These are phyloP conservation scores for Magnaporthales sp. DNA, from an alignment of 2,329 filamentous ascomycete genomes.

Conservation along the genomic window DNA sequence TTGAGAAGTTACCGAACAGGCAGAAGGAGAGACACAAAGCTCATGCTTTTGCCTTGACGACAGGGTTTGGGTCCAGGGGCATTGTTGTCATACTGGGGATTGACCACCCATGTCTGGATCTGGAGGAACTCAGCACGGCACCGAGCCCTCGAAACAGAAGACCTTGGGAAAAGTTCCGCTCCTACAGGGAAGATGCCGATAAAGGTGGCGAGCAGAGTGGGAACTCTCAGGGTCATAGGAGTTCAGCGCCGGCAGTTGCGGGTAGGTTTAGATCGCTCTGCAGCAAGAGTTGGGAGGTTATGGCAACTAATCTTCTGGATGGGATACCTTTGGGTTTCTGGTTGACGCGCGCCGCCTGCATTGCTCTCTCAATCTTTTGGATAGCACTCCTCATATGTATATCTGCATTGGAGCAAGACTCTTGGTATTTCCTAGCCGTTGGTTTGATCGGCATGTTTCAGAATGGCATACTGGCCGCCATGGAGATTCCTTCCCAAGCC, in stretches of 20 bases:
- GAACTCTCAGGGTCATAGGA: no score
- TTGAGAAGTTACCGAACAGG: conserved; percentile 33
- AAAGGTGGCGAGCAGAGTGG: no score
- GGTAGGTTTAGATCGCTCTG: no score
- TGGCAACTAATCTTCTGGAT: no score
- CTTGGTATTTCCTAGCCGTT: conserved; percentile 31
- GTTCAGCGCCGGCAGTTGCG: no score
- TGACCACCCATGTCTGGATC: conserved; percentile 22
- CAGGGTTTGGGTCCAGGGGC: conserved; percentile 30
- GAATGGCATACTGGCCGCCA: conserved; percentile 26
- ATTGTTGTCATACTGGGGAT: conserved; percentile 27
- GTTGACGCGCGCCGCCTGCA: conserved; percentile 13
- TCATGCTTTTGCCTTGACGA: conserved; percentile 25
- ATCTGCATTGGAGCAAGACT: conserved; percentile 23
- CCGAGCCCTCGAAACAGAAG: conserved; percentile 5
- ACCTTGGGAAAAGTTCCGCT: conserved; percentile 7
- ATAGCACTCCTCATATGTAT: conserved; percentile 29
- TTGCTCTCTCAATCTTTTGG: conserved; percentile 25
- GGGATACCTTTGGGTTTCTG: conserved; percentile 9
- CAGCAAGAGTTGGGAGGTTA: background rate
- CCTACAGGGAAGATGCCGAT: background rate
- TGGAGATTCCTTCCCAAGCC: conserved; percentile 15
- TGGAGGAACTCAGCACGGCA: conserved; percentile 28
- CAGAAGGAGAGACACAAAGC: conserved; percentile 16
- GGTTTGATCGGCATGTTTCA: conserved; percentile 30